Evolutionary conservation across 2,329 filamentous ascomycete genomes (phyloP).

Genomic region (Ceratocystiopsis minuta): DNA sequence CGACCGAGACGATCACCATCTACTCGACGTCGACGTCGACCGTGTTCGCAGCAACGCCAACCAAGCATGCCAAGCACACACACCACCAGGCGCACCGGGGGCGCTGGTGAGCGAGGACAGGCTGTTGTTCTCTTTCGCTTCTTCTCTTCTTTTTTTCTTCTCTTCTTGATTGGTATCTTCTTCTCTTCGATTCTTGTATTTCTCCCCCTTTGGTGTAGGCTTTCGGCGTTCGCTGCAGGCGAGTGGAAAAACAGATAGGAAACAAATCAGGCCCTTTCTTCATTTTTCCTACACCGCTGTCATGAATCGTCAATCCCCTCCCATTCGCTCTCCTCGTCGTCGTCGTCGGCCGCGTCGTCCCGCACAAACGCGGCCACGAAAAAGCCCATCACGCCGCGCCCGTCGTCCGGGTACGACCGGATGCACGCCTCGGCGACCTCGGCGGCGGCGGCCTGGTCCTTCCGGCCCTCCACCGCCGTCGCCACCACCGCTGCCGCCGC

Average conservation of each 20-base stretch:
- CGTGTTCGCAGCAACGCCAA: background rate
- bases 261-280: background rate
- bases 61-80: background rate
- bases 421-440: conserved; percentile 56
- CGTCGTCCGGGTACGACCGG: conserved; percentile 63
- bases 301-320: conserved; percentile 10
- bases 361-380: conserved; percentile 80
- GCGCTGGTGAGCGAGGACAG: background rate
- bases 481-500: background rate
- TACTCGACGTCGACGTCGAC: conserved; percentile 3
- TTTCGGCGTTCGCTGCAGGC: too few relatives aligned
- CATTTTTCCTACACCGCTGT: background rate
- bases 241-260: too few relatives aligned
- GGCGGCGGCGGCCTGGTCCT: conserved; percentile 9
- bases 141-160: background rate
- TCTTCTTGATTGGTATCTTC: background rate
- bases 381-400: conserved; percentile 80
- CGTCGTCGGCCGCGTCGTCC: conserved; percentile 16
- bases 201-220: background rate
- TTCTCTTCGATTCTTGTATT: background rate
- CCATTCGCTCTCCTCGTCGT: conserved; percentile 5
- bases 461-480: background rate
- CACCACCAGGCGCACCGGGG: background rate
- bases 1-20: background rate
- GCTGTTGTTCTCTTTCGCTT: background rate